Base-by-base conservation (phyloP, 495 filamentous ascomycete genomes). In the Penicillium flavigenum region DNA sequence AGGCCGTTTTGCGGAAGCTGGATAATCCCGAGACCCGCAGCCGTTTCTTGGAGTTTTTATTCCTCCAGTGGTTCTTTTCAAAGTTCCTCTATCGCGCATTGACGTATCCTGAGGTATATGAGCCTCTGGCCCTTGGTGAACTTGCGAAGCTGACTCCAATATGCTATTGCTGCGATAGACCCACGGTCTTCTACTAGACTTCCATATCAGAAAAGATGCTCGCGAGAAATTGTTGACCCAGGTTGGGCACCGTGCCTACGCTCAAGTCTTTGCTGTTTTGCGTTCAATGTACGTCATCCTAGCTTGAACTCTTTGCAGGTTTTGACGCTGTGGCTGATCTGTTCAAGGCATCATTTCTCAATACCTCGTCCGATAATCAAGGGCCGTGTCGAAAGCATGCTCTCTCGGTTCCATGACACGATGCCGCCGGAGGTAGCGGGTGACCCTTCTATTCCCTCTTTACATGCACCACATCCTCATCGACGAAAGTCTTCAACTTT, bases 41-140 rank as follows among this genome's bases (percentile, higher is more conserved):
- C 56, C 83, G 81, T 55, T 90, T 90, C 39, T 79, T 87, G 57
- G 83, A 83, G 63, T 93, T 91, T 75, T 79, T 97, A 56, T 86
- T 96, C 60, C 84, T 86, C 48, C 91, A 92, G 66, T 98, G 92
- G 88, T 87, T 96, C 61, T 96, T 97, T 67, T 87, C 89, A 31
- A 87, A 86, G 43, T 96, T 90, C 73, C 78, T 98, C 32, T 82
- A 88, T 41, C 88, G 88, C 60, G 88, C 90, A 46, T 81, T 98
- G 60, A 89, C 90, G 47, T 89, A 92, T 65, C 94, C 94, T 3
- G 94, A 98, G 83, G 89, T 85, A 83, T 85, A 82, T 64, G 79
- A 67, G 43, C 50, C 34, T 14, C 17, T 32, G 38, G 39, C 47
- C n/a, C 45, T 31, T 27, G 14, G 43, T 51, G 34, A 46, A 50